Conservation (phyloP, 768 basidiomycete species). For the Collybia nuda region DNA sequence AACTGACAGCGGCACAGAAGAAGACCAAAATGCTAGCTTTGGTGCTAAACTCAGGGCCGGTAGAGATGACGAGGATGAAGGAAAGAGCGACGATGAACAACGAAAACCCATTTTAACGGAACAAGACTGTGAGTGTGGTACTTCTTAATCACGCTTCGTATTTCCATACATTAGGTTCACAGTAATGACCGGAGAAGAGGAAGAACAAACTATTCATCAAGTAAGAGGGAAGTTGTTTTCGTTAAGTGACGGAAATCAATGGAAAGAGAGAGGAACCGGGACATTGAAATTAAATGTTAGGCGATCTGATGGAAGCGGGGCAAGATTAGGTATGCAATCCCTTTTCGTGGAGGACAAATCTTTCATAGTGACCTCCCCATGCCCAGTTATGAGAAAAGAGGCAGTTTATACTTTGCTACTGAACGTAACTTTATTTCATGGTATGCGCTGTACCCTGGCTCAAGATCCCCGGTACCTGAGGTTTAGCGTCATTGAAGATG, state of each 20-base stretch:
- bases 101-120: constrained; percentile 54
- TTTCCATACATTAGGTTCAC: constrained; percentile 1
- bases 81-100: constrained; percentile 46
- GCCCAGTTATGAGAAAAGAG: constrained; percentile 81
- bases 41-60: constrained; percentile 67
- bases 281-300: constrained; percentile 69
- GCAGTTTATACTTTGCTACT: constrained; percentile 74
- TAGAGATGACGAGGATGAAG: constrained; percentile 57
- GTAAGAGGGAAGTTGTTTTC: constrained; percentile 75
- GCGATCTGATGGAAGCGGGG: constrained; percentile 60
- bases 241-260: constrained; percentile 57
- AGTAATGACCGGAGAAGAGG: constrained; percentile 82
- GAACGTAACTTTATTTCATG: constrained; percentile 74
- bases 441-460: constrained; percentile 71
- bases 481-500: constrained; percentile 69
- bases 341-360: neutral
- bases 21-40: constrained; percentile 48
- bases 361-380: constrained; percentile 4
- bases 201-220: constrained; percentile 75
- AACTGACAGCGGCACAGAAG: constrained; percentile 37
- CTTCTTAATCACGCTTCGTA: neutral
- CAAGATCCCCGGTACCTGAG: constrained; percentile 81
- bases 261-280: constrained; percentile 81
- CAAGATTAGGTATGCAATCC: constrained; percentile 58
- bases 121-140: constrained; percentile 56